Evolutionary conservation across 495 filamentous ascomycete species (phyloP), one percentile per base, ranked within the genome.

Genomic region (Neurospora sp.): DNA sequence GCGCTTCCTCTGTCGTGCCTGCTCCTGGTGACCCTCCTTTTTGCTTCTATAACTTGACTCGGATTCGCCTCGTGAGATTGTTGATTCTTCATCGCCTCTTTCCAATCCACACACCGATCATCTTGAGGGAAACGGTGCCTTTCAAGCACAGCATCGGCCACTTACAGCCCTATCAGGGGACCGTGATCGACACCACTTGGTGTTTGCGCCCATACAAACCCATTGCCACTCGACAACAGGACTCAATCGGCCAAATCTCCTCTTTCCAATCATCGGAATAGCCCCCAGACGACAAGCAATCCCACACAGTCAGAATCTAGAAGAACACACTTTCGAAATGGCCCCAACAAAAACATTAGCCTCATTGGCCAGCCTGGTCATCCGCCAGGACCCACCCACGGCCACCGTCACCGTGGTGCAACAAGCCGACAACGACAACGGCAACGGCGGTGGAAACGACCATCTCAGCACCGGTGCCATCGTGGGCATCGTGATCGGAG

Each of bases 401-500:
- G 73, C 73, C 14, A 77, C 75, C 69, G 71, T 77, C 11, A 75
- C 75, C 9, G 75, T 77, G 12, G 27, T 62, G 46, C 48, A 59
- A 14, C 48, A 11, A 23, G 48, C 20, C 20, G 10, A 12, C 20
- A 1, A 14, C 10, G 20, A 6, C 11, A 48, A 73, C 48, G 44
- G 41, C 59, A 27, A 59, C 44, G 44, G 48, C 44, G 46, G 71
- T 16, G 23, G 54, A n/a, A 70, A 73, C 18, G 71, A 72, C 9
- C 20, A 42, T 54, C 77, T 78, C 70, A 71, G 44, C 69, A 39
- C 76, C 3, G 77, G 77, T 39, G 76, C 76, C 42, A 80, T 80
- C 23, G 78, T 73, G 7, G 78, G 78, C 71, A 80, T 80, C 72
- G 78, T 80, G 6, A 78, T 80, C 71, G 78, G 78, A 71, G 69